A percentile compares a stretch with the other conserved stretches of the same genome.
Conservation (phyloP, 768 basidiomycete species). For the Serendipita sp. region DNA sequence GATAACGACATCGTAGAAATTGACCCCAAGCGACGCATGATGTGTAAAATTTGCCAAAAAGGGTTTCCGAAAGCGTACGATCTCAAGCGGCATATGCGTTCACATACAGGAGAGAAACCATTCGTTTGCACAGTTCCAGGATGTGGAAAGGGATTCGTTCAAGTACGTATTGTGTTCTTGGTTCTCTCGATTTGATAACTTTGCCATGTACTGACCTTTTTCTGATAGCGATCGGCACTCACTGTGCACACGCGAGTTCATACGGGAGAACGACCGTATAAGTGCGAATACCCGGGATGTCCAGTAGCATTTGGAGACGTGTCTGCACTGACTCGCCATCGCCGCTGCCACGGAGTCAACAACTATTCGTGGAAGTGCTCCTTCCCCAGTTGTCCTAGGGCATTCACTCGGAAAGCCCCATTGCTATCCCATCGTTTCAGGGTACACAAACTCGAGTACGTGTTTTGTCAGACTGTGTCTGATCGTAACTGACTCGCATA, state of each 20-base stretch:
- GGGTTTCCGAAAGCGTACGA: conserved; percentile 73
- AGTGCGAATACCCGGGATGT: conserved; percentile 78
- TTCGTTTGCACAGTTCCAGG: conserved; percentile 54
- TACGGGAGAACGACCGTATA: conserved; percentile 86
- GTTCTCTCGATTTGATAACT: conserved; percentile 8
- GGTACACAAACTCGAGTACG: neutral
- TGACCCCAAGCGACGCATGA: conserved; percentile 9
- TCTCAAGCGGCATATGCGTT: conserved; percentile 68
- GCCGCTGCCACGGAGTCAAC: conserved; percentile 25
- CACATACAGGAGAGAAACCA: conserved; percentile 82
- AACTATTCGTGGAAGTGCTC: neutral
- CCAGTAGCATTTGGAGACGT: conserved; percentile 82
- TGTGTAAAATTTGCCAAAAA: conserved; percentile 64
- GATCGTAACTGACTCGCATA: too few species aligned
- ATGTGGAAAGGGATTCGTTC: conserved; percentile 85
- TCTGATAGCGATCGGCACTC: conserved; percentile 60
- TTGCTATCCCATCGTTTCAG: neutral
- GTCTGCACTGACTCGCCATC: conserved; percentile 79
- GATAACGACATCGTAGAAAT: neutral
- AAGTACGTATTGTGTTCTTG: conserved; percentile 30
- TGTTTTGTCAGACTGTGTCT: too few species aligned
- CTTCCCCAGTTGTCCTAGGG: neutral
- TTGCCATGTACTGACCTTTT: too few species aligned
- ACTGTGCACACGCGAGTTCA: conserved; percentile 81
- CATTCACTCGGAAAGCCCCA: neutral